Percentiles rank a stretch among this genome's conserved stretches.
Conservation (phyloP, 768 basidiomycete genomes). For the Leccinum subtestaceum region DNA sequence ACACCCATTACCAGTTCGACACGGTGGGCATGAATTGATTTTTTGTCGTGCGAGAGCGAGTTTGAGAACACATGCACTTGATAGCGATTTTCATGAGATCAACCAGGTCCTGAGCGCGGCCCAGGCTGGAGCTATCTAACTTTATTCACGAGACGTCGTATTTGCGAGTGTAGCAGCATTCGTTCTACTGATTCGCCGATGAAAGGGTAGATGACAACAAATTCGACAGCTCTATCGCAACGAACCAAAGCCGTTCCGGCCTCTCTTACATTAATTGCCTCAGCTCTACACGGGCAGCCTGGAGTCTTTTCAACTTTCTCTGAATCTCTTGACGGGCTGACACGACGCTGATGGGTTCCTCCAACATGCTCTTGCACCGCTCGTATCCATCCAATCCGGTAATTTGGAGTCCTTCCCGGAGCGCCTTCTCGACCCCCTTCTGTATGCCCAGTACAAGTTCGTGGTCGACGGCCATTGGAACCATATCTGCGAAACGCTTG, state of each 20-base stretch:
- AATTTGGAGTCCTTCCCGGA: conserved; percentile 51
- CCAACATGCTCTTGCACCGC: conserved; percentile 50
- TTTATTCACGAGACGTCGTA: background rate
- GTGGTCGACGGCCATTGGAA: conserved; percentile 42
- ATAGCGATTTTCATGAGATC: background rate
- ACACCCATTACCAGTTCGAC: background rate
- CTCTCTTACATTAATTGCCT: conserved; percentile 15
- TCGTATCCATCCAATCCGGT: conserved; percentile 44
- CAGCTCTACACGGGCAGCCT: conserved; percentile 43
- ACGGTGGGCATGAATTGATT: background rate
- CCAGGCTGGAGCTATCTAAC: background rate
- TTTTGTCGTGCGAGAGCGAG: background rate
- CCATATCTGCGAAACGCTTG: conserved; percentile 44
- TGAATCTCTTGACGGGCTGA: conserved; percentile 45
- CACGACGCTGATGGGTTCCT: conserved; percentile 46
- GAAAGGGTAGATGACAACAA: background rate
- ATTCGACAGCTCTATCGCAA: background rate
- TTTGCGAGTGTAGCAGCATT: background rate
- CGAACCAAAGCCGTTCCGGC: background rate
- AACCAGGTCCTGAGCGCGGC: too few relatives aligned
- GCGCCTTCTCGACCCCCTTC: conserved; percentile 41
- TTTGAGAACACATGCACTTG: background rate
- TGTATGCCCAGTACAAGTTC: conserved; percentile 45
- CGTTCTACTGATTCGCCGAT: background rate
- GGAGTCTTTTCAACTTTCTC: conserved; percentile 51